Evolutionary conservation across 805 yeast species (phyloP).

Genomic region (Yueomyces sinensis): DNA sequence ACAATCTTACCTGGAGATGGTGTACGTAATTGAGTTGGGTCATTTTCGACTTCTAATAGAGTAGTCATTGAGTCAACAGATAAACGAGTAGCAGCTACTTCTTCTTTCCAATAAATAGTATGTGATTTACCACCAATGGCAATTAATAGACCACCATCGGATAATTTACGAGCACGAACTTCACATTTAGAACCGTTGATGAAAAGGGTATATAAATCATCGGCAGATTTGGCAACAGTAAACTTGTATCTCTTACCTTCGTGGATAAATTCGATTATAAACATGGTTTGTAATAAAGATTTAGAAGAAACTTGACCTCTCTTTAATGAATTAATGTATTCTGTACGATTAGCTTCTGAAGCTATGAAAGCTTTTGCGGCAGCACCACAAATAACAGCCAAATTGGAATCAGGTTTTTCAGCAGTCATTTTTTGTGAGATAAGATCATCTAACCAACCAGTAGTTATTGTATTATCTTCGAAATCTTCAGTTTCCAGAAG

Average conservation of each 20-base stretch:
- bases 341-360: constrained; percentile 53
- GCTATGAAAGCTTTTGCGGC: constrained; percentile 86
- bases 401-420: constrained; percentile 84
- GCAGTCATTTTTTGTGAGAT: constrained; percentile 89
- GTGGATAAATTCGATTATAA: constrained; percentile 89
- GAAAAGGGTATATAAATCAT: constrained; percentile 74
- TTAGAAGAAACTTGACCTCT: constrained; percentile 92
- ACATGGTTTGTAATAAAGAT: constrained; percentile 69
- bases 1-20: constrained; percentile 99
- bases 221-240: constrained; percentile 87
- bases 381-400: constrained; percentile 96
- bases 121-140: constrained; percentile 89
- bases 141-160: constrained; percentile 88
- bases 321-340: constrained; percentile 66
- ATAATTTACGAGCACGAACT: constrained; percentile 74
- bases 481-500: constrained; percentile 92
- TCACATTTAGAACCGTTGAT: constrained; percentile 86
- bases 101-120: constrained; percentile 95
- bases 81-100: constrained; percentile 86
- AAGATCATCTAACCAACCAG: constrained; percentile 98
- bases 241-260: constrained; percentile 89
- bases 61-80: constrained; percentile 95
- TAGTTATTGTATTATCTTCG: constrained; percentile 90
- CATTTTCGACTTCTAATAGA: constrained; percentile 86
- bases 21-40: constrained; percentile 95